Evolutionary conservation across 116 monocot genomes (phyloP).

Genomic region (Posidonia oceanica): DNA sequence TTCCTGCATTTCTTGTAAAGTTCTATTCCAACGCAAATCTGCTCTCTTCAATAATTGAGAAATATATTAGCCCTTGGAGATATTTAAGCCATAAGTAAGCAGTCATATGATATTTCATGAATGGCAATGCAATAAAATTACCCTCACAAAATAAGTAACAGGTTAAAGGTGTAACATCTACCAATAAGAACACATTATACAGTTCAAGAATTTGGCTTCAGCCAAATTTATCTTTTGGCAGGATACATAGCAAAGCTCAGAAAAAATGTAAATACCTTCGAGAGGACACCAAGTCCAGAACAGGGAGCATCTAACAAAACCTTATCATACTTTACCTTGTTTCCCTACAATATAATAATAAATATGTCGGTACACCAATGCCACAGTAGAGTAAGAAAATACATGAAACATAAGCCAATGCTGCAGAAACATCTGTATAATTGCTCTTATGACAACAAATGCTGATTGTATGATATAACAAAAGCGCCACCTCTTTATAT

Average conservation of each 20-base stretch:
- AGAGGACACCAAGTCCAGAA: slow-evolving; percentile 91
- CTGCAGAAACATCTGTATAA: too few species aligned
- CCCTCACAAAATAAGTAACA: background rate
- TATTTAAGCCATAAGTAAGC: background rate
- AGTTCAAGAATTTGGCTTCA: background rate
- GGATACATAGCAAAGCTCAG: background rate
- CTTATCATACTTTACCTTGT: slow-evolving; percentile 48
- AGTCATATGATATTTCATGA: background rate
- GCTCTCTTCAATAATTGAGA: slow-evolving; percentile 49
- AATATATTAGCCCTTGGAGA: background rate
- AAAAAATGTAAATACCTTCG: slow-evolving; percentile 46
- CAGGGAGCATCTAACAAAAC: slow-evolving; percentile 89
- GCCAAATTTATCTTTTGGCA: background rate
- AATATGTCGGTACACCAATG: background rate
- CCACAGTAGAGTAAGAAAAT: background rate
- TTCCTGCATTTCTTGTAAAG: slow-evolving; percentile 69
- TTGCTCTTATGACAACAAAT: too few species aligned
- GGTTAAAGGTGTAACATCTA: background rate
- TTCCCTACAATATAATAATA: slow-evolving; percentile 24
- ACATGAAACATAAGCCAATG: too few species aligned
- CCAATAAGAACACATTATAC: background rate
- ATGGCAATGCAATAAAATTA: background rate
- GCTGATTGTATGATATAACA: too few species aligned
- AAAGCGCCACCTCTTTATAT: too few species aligned
- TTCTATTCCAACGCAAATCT: slow-evolving; percentile 95